Conservation (phyloP, 2,329 filamentous ascomycete species). For the Decorospora gaudefroyi region DNA sequence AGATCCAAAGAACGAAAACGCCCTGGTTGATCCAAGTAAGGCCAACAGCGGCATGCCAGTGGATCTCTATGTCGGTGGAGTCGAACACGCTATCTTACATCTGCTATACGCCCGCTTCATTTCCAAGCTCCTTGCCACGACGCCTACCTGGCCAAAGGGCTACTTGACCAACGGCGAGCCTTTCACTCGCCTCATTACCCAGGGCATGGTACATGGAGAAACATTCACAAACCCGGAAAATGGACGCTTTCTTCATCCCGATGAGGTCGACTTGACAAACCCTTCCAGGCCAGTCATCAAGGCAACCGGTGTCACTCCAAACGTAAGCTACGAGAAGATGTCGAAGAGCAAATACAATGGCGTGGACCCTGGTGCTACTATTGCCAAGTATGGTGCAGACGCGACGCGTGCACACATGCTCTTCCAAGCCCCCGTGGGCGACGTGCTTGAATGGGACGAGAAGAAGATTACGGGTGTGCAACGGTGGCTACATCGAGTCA, state of each 20-base stretch:
- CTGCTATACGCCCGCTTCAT: slow-evolving; percentile 88
- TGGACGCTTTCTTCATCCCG: slow-evolving; percentile 75
- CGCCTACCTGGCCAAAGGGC: slow-evolving; percentile 51
- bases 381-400: slow-evolving; percentile 77
- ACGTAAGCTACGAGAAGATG: slow-evolving; percentile 84
- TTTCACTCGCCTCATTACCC: slow-evolving; percentile 79
- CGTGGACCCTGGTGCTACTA: slow-evolving; percentile 76
- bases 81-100: slow-evolving; percentile 90
- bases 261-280: slow-evolving; percentile 69
- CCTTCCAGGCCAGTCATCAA: slow-evolving; percentile 64
- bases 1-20: slow-evolving; percentile 67
- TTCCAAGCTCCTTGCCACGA: slow-evolving; percentile 77
- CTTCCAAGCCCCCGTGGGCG: slow-evolving; percentile 82
- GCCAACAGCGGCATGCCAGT: slow-evolving; percentile 69
- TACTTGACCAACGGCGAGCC: slow-evolving; percentile 64
- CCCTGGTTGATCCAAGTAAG: slow-evolving; percentile 65
- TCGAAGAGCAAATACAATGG: slow-evolving; percentile 94
- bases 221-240: slow-evolving; percentile 76
- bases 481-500: slow-evolving; percentile 74
- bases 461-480: slow-evolving; percentile 79
- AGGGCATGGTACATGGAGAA: slow-evolving; percentile 91
- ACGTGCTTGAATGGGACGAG: slow-evolving; percentile 87
- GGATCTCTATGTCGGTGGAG: slow-evolving; percentile 85
- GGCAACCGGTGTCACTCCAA: slow-evolving; percentile 62
- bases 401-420: slow-evolving; percentile 84